A percentile compares a stretch with the other conserved stretches of the same genome.
Conservation (phyloP, 371 early-diverging fungal species). For the Syncephalastrum contaminatum region DNA sequence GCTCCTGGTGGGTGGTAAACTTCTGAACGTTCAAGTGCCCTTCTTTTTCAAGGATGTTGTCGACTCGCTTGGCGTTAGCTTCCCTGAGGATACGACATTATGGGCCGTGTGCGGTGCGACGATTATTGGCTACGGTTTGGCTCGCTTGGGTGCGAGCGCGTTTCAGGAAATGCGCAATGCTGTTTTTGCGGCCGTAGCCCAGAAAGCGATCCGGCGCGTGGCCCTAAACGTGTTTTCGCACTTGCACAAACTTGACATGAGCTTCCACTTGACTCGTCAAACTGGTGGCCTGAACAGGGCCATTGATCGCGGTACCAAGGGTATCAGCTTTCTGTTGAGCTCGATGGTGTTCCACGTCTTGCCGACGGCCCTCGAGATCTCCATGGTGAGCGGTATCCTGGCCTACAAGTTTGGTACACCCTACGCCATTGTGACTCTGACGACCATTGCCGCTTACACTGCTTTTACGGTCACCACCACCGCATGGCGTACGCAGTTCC, state of each 20-base stretch:
- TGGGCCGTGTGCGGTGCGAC: conserved; percentile 81
- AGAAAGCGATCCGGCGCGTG: conserved; percentile 88
- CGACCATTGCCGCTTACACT: conserved; percentile 83
- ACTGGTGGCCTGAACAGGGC: conserved; percentile 95
- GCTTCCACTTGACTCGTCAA: conserved; percentile 88
- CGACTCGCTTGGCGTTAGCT: conserved; percentile 64
- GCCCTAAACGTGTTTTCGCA: conserved; percentile 88
- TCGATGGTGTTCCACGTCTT: conserved; percentile 92
- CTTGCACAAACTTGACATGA: conserved; percentile 80
- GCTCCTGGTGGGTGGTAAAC: conserved; percentile 79
- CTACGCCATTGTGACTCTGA: conserved; percentile 84
- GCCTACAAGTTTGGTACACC: conserved; percentile 81
- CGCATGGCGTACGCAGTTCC: conserved; percentile 83
- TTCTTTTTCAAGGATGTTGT: conserved; percentile 90
- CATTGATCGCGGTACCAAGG: conserved; percentile 98
- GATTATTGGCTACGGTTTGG: conserved; percentile 91
- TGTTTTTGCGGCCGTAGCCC: conserved; percentile 93
- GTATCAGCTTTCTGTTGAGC: conserved; percentile 90
- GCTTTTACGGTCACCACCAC: conserved; percentile 88
- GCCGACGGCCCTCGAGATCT: conserved; percentile 93
- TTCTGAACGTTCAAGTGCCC: conserved; percentile 93
- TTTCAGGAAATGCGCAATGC: conserved; percentile 93
- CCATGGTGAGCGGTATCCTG: conserved; percentile 92
- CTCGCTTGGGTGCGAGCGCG: conserved; percentile 79
- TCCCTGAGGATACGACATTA: conserved; percentile 62